phyloP scores from a whole-genome alignment of 306 rosid genomes.

The Malus fusca region DNA sequence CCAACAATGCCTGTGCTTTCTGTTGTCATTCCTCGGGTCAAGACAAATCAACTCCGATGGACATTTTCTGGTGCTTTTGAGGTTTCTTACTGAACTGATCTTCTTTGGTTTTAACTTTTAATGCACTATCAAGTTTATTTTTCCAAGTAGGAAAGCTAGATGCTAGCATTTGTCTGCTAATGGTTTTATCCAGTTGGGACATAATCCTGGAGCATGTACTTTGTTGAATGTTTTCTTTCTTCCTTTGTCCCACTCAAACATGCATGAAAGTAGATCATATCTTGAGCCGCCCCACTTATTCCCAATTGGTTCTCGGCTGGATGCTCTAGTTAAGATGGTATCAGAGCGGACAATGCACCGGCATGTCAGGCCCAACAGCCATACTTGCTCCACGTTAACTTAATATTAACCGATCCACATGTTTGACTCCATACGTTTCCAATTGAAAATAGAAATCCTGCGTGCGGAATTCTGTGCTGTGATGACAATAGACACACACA shows the following conservation, averaged over 20 bases:
- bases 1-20: constrained; percentile 96
- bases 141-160: not conserved
- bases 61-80: constrained; percentile 79
- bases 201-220: not conserved
- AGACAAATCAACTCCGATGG: constrained; percentile 81
- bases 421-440: not conserved
- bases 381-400: not conserved
- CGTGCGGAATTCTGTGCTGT: not conserved
- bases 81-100: constrained; percentile 34
- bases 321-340: not conserved
- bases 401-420: not conserved
- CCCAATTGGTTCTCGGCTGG: not conserved
- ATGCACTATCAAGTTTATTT: not conserved
- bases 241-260: not conserved
- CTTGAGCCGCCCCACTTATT: too few species aligned
- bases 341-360: not conserved
- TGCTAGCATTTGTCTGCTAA: not conserved
- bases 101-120: not conserved
- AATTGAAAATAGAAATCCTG: not conserved
- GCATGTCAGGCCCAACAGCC: not conserved
- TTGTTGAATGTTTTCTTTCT: not conserved
- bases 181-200: not conserved
- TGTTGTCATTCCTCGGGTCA: constrained; percentile 74
- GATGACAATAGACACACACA: not conserved
- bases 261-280: not conserved